Base-by-base conservation (phyloP, 306 rosid genomes). In the Phaseolus lunatus region DNA sequence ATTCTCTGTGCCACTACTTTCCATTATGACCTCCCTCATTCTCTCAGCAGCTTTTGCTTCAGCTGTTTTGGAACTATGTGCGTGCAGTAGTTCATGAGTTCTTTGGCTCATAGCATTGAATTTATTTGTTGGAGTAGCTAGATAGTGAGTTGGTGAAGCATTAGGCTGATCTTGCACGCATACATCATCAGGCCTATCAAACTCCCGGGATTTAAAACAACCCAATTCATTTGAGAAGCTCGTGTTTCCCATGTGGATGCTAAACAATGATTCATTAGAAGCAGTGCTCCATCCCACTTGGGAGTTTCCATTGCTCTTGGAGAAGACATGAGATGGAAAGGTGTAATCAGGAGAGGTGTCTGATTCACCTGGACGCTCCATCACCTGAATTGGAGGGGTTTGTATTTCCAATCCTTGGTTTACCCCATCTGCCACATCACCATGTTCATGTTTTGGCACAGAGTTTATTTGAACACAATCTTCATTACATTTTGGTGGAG, bases 171-270 rank as follows among this genome's bases (percentile, higher is more conserved):
- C 75, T 11, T 52, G 7, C 63, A 58, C 45, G 65, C 11, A 7
- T 2, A 7, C 10, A 6, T 89, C 92, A 39, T 86, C 87, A 9
- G 81, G 78, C 35, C 67, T 77, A 35, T 76, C 90, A 44, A 79
- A n/a, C 58, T 83, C 85, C 54, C 43, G 10, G 22, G 81, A 48
- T 50, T 64, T 72, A 6, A 76, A 71, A 44, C 75, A 58, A 31
- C 14, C 15, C 14, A 87, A 75, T 3, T 96, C 99, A 39, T 31
- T 87, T 12, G 92, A 87, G 87, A 96, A 96, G 73, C 99, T 96
- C 86, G 78, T 85, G 31, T 89, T 95, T 22, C 96, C 99, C 91
- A 85, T 83, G 68, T 92, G 90, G 72, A 96, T 96, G 89, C 98
- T 96, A 70, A 96, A 96, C 33, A 92, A 59, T 1, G 98, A 96